Base-by-base conservation (phyloP, 345 rosid species). In the Arabis alpina region DNA sequence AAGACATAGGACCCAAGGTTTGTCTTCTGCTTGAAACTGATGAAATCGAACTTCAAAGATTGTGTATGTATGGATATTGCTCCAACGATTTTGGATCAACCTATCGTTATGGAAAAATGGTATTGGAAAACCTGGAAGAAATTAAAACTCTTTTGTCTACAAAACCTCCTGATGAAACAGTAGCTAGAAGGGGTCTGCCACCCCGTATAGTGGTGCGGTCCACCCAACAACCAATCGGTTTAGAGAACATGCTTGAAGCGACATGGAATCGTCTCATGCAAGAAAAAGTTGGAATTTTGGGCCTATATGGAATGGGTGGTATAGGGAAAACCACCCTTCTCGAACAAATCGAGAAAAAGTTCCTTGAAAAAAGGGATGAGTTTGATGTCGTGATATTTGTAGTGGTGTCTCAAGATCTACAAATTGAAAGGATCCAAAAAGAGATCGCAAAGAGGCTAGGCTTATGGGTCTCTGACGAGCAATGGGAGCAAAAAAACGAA, bases 311-410 rank as follows among this genome's bases (percentile, higher is more conserved):
- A 5, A 32, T 32, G 36, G 36, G 36, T 32, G 36, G 36, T 0
- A 0, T 32, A 32, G 36, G 36, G 36, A 32, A 32, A 32, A 32
- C 36, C 36, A 67, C 72, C 5, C 72, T 67, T 19, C 34, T 67
- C 39, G 14, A 44, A 2, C 62, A 67, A n/a, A 54, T 67, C 52
- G 43, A 54, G 27, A 67, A 67, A 12, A 28, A 28, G 27, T 15
- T 54, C 24, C 13, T 4, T 9, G 12, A 1, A 6, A 13, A 3
- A 13, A 3, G 0, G n/a, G 7, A 9, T 14, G 7, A 30, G 12
- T 67, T 54, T 67, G 62, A 54, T 54, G 14, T 54, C 4, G 25
- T 67, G 14, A 54, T 67, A 39, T 67, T 25, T 58, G 72, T 28
- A 2, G 36, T 15, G 8, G 62, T 54, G 62, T 54, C 72, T 27